These are phyloP conservation scores for Mycena floridula DNA, from an alignment of 768 basidiomycete genomes.

Conservation along the genomic window DNA sequence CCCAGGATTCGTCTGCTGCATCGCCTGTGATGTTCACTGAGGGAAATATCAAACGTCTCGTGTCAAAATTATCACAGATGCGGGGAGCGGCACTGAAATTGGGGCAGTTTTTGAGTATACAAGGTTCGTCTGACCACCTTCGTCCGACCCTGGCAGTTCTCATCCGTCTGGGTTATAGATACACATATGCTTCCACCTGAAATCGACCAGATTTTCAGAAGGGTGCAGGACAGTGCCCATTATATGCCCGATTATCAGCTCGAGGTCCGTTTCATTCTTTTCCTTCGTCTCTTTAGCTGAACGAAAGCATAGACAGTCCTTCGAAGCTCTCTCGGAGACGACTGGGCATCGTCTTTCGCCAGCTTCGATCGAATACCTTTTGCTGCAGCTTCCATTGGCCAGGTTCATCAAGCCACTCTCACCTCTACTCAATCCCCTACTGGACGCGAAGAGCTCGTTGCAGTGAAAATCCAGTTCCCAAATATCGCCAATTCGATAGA, in stretches of 20 bases:
- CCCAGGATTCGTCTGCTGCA: constrained; percentile 18
- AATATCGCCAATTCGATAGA: constrained; percentile 82
- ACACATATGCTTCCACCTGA: constrained; percentile 84
- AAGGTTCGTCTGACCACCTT: constrained; percentile 48
- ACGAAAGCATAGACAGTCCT: constrained; percentile 55
- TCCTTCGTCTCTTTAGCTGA: background rate
- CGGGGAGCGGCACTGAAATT: constrained; percentile 93
- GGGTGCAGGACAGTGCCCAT: constrained; percentile 92
- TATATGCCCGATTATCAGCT: constrained; percentile 99
- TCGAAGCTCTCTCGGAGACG: constrained; percentile 59
- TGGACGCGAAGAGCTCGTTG: constrained; percentile 50
- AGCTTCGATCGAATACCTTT: constrained; percentile 84
- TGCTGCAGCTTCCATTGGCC: constrained; percentile 95
- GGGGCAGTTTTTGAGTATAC: constrained; percentile 97
- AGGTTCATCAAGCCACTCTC: constrained; percentile 80
- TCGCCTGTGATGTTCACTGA: constrained; percentile 81
- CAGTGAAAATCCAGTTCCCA: constrained; percentile 93
- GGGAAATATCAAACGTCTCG: constrained; percentile 83
- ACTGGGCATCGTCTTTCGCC: constrained; percentile 68
- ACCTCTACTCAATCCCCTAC: constrained; percentile 46
- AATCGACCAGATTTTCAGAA: constrained; percentile 79
- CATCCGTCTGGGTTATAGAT: constrained; percentile 42
- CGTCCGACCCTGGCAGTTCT: constrained; percentile 21
- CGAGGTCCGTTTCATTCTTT: constrained; percentile 54
- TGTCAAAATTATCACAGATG: constrained; percentile 92